These are phyloP conservation scores for Scheffersomyces lignicola DNA, from an alignment of 1,139 yeast species.

Conservation along the genomic window DNA sequence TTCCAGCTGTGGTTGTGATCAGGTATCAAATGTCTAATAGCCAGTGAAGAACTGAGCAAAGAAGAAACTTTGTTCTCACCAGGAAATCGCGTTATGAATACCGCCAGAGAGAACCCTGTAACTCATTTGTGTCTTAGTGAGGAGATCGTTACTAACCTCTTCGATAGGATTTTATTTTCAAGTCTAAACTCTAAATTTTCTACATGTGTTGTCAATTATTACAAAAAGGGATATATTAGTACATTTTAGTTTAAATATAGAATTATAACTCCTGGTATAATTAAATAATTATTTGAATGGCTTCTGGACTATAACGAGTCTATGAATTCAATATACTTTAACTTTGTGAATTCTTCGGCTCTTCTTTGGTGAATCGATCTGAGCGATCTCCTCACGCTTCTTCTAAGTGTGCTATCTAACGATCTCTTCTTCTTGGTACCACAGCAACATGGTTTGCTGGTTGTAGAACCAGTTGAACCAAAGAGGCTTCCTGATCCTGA, in stretches of 20 bases:
- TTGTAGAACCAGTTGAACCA: neutral
- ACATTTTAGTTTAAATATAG: neutral
- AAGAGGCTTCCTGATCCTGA: conserved; percentile 6
- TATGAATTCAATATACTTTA: conserved; percentile 2
- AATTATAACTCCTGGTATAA: neutral
- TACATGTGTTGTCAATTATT: neutral
- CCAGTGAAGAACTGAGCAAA: neutral
- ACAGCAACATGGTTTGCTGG: neutral
- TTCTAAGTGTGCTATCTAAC: neutral
- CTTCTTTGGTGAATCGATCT: conserved; percentile 1
- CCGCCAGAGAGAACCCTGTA: neutral
- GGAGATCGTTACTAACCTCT: no score
- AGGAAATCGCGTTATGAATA: neutral
- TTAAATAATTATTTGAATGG: neutral
- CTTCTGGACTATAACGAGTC: conserved; percentile 3
- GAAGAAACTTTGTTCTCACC: neutral
- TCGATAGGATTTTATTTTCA: no score
- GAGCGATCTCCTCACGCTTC: neutral
- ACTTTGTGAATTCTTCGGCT: conserved; percentile 4
- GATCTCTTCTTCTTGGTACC: neutral
- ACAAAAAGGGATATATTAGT: neutral
- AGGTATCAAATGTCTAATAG: no score
- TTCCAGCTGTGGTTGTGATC: no score
- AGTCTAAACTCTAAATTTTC: conserved; percentile 1
- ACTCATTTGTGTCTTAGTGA: no score